A percentile compares a stretch with the other conserved stretches of the same genome.
Evolutionary conservation across 768 basidiomycete genomes (phyloP).

Genomic region (Mycena haematopus): DNA sequence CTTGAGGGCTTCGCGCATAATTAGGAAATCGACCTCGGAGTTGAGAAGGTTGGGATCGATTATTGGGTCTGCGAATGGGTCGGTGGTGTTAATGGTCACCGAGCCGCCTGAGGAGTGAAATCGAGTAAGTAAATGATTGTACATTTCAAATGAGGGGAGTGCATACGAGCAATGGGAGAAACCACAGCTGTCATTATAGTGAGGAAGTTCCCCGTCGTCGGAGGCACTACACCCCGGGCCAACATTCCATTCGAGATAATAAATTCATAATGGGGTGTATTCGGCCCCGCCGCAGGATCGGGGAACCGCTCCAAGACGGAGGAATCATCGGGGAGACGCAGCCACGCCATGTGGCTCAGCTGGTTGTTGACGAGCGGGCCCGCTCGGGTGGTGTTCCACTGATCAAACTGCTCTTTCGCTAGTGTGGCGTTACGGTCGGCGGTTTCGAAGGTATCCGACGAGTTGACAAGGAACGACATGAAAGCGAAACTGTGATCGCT

Average conservation of each 20-base stretch:
- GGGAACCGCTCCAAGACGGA: background rate
- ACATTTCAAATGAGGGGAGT: background rate
- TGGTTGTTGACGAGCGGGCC: conserved; percentile 29
- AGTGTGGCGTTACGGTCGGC: conserved; percentile 24
- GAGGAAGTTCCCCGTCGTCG: conserved; percentile 33
- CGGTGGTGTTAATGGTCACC: conserved; percentile 43
- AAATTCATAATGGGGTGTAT: conserved; percentile 40
- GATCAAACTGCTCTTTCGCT: conserved; percentile 16
- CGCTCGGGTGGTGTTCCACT: conserved; percentile 33
- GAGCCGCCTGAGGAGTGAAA: conserved; percentile 32
- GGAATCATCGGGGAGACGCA: conserved; percentile 35
- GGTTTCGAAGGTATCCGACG: conserved; percentile 29
- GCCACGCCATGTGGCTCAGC: conserved; percentile 34
- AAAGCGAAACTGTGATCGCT: conserved; percentile 29
- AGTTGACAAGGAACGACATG: conserved; percentile 20
- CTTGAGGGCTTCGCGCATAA: no score
- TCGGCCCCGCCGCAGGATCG: conserved; percentile 41
- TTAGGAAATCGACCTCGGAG: no score
- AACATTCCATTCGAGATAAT: conserved; percentile 32
- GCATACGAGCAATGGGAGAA: conserved; percentile 35
- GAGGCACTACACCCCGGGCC: conserved; percentile 24
- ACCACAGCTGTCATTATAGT: conserved; percentile 32
- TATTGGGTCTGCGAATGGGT: conserved; percentile 47
- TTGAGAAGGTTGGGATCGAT: conserved; percentile 47
- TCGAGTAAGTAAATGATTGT: no score